Base-by-base conservation (phyloP, 2,329 filamentous ascomycete species). In the Fusarium sp. region DNA sequence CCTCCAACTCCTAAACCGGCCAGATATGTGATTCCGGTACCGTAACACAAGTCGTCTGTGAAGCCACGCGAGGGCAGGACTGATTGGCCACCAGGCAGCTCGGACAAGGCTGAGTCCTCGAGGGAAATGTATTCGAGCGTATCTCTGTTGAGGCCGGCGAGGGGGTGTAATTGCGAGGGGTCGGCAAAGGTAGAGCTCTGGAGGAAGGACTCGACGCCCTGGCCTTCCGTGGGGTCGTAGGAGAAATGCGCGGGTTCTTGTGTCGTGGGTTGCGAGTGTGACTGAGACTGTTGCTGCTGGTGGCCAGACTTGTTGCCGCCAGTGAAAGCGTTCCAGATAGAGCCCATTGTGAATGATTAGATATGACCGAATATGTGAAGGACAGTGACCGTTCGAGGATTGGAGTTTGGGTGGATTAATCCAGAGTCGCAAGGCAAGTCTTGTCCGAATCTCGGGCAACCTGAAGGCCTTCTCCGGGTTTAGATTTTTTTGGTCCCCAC, bases 31-130 rank as follows among this genome's bases (percentile, higher is more conserved):
- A 95, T 91, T 76, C 96, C 96, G 24, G 96, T 97, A 78, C 97
- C 96, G 81, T 99, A 99, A 84, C 96, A 98, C 65, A 99, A 89
- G 81, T 99, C 96, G 79, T 99, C 96, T 66, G 95, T 97, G 90
- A 97, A 99, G 79, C 96, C 96, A 80, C 96, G 91, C 60, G 95
- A 98, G 45, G 97, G 96, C 58, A 99, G 88, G 58, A 95, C 92
- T 45, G 95, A 97, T 79, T 93, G 92, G 64, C 90, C 88, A 77
- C 94, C 95, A 51, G 95, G 94, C 22, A 97, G 88, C 77, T 97
- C 91, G 68, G 94, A 94, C 63, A 98, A 89, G 29, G 91, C 89
- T 52, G 94, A 93, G 80, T 99, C 97, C 83, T 99, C 96, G 77
- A 99, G 91, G 27, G 92, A 91, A 72, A 99, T 88, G 82, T 99